Base-by-base conservation (phyloP, 805 yeast species). In the Candida maris region DNA sequence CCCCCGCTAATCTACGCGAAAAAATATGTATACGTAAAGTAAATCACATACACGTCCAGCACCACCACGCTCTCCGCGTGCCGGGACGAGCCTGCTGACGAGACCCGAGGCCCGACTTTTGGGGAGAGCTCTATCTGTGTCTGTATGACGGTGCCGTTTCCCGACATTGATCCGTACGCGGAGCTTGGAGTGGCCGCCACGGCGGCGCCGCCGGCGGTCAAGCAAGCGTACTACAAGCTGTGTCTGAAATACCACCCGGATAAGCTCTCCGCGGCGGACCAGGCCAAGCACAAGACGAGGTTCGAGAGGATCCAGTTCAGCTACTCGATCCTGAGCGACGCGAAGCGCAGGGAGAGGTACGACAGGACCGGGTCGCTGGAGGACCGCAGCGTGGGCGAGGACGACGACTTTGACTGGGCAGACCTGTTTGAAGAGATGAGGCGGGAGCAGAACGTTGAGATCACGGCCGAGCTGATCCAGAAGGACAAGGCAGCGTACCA, bases 221-320 rank as follows among this genome's bases (percentile, higher is more conserved):
- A 82, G 52, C 78, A 73, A 51, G 73, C 85, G 0, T 84, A 84
- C 51, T 72, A 84, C 45, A 76, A 75, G 40, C 52, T 72, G 23
- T 84, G 89, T 45, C 62, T 84, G 20, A 60, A 64, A 32, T 70
- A 73, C 41, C 94, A 84, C 53, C 94, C 94, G 1, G 94, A 84
- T 57, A 83, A 84, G 52, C 57, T 71, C 31, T 47, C 61, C 2
- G 42, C 39, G 9, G 26, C 23, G 23, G 67, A 59, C 30, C 59
- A 57, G 24, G 59, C 44, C 8, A 61, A 51, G 32, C 56, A 68
- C 23, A 65, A 61, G 36, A 30, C 34, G 4, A 49, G 49, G 42
- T 87, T 88, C 57, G 83, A 86, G 34, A 62, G 74, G 46, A 70
- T 87, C 14, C 89, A 85, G 54, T 79, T 85, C 50, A 81, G 95